Evolutionary conservation across 2,329 filamentous ascomycete genomes (phyloP).

Genomic region (Exophiala sideris): DNA sequence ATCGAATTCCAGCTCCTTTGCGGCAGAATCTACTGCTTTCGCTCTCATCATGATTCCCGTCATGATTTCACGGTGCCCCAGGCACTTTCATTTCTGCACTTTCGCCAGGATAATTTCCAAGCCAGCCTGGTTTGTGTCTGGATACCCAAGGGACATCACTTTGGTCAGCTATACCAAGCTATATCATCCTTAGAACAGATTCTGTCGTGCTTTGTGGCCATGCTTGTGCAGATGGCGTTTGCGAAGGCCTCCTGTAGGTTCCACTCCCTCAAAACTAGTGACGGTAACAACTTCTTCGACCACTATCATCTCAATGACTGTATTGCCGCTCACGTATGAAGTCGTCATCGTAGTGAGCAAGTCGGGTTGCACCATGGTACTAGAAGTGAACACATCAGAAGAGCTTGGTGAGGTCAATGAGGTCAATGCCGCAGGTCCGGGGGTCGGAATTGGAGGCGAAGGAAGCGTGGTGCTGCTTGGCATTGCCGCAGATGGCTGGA

Average conservation of each 20-base stretch:
- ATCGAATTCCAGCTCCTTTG: background rate
- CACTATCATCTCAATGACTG: conserved; percentile 25
- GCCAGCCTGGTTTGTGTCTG: conserved; percentile 17
- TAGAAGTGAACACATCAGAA: background rate
- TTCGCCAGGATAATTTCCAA: conserved; percentile 18
- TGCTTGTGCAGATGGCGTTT: conserved; percentile 20
- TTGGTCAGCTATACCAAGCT: conserved; percentile 15
- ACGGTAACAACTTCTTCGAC: conserved; percentile 28
- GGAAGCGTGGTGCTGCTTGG: conserved; percentile 1
- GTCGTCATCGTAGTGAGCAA: conserved; percentile 13
- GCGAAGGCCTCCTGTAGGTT: background rate
- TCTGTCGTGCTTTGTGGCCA: conserved; percentile 5
- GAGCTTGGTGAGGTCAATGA: conserved; percentile 9
- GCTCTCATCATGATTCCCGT: background rate
- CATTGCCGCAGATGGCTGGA: background rate
- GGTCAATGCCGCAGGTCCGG: conserved; percentile 4
- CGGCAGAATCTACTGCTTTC: background rate
- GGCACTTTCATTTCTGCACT: conserved; percentile 6
- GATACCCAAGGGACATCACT: conserved; percentile 19
- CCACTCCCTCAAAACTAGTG: conserved; percentile 10
- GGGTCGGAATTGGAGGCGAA: conserved; percentile 5
- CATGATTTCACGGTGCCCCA: too few relatives aligned
- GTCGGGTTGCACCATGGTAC: background rate
- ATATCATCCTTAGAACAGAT: conserved; percentile 10
- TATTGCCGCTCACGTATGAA: conserved; percentile 21